A percentile compares a stretch with the other conserved stretches of the same genome.
Conservation (phyloP, 164 flowering plant genomes). For the Umbilicus rupestris region DNA sequence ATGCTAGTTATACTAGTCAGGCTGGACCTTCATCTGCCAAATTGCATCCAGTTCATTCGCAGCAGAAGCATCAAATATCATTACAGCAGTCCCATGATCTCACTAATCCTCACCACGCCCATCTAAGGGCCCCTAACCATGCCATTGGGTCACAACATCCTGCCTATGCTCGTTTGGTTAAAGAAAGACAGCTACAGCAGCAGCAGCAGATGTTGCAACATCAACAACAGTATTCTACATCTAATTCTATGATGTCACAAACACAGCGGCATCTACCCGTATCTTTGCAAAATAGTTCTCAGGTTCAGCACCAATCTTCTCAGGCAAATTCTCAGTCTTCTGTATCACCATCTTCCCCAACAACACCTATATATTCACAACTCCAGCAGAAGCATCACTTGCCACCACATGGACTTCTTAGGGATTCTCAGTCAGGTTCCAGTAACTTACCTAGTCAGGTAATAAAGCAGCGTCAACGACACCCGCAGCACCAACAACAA, state of each 20-base stretch:
- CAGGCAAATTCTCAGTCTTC: slow-evolving; percentile 44
- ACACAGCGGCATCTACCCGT: slow-evolving; percentile 49
- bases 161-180: slow-evolving; percentile 58
- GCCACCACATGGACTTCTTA: slow-evolving; percentile 37
- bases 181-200: slow-evolving; percentile 65
- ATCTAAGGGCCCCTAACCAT: slow-evolving; percentile 54
- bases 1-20: slow-evolving; percentile 54
- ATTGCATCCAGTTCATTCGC: slow-evolving; percentile 53
- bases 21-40: slow-evolving; percentile 46
- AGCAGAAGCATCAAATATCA: slow-evolving; percentile 55
- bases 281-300: slow-evolving; percentile 47
- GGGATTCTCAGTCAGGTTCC: slow-evolving; percentile 38
- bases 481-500: slow-evolving; percentile 54
- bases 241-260: slow-evolving; percentile 43
- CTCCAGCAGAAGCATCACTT: slow-evolving; percentile 55
- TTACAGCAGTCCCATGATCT: slow-evolving; percentile 51
- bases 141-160: slow-evolving; percentile 42
- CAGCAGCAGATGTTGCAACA: slow-evolving; percentile 45
- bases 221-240: slow-evolving; percentile 38
- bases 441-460: slow-evolving; percentile 40
- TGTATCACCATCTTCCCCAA: slow-evolving; percentile 42
- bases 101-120: slow-evolving; percentile 47
- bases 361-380: slow-evolving; percentile 47
- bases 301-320: slow-evolving; percentile 41
- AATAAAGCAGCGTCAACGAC: slow-evolving; percentile 57